Conservation (phyloP, 495 filamentous ascomycete genomes). For the Aspergillus haitiensis region DNA sequence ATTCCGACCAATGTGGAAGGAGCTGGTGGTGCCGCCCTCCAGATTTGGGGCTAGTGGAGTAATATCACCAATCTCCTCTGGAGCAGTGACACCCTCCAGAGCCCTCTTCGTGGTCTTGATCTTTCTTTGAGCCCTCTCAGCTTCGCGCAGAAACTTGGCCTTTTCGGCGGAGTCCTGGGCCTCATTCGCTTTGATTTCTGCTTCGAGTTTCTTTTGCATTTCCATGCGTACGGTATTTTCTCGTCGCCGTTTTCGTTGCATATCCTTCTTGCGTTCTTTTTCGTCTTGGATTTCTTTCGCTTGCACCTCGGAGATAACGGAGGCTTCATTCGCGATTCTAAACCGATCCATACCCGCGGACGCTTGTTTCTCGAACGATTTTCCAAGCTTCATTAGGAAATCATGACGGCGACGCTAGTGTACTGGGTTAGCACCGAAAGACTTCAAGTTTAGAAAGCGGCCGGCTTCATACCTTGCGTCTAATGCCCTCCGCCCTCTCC, state of each 20-base stretch:
- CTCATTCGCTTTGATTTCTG: slow-evolving; percentile 69
- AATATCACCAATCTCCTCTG: slow-evolving; percentile 74
- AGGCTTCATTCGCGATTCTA: slow-evolving; percentile 57
- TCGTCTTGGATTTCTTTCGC: slow-evolving; percentile 88
- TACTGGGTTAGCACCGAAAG: slow-evolving; percentile 21
- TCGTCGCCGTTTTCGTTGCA: slow-evolving; percentile 95
- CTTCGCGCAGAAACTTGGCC: slow-evolving; percentile 73
- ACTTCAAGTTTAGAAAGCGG: background rate
- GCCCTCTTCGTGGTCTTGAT: slow-evolving; percentile 79
- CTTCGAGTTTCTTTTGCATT: slow-evolving; percentile 80
- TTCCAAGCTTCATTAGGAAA: slow-evolving; percentile 48
- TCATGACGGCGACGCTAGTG: slow-evolving; percentile 56
- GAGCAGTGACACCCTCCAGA: slow-evolving; percentile 77
- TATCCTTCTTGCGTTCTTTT: slow-evolving; percentile 99
- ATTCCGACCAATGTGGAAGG: slow-evolving; percentile 71
- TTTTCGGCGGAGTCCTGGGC: slow-evolving; percentile 78
- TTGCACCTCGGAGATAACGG: slow-evolving; percentile 81
- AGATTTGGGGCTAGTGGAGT: slow-evolving; percentile 77
- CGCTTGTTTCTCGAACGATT: slow-evolving; percentile 55
- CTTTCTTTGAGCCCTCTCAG: slow-evolving; percentile 83
- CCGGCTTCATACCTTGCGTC: slow-evolving; percentile 51
- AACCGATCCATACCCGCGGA: slow-evolving; percentile 55
- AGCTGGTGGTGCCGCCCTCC: slow-evolving; percentile 83
- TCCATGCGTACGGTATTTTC: slow-evolving; percentile 91
- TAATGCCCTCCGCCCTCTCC: slow-evolving; percentile 54